A percentile compares a stretch with the other conserved stretches of the same genome.
Evolutionary conservation across 2,329 filamentous ascomycete genomes (phyloP).

Genomic region (Diplocarpon mali): DNA sequence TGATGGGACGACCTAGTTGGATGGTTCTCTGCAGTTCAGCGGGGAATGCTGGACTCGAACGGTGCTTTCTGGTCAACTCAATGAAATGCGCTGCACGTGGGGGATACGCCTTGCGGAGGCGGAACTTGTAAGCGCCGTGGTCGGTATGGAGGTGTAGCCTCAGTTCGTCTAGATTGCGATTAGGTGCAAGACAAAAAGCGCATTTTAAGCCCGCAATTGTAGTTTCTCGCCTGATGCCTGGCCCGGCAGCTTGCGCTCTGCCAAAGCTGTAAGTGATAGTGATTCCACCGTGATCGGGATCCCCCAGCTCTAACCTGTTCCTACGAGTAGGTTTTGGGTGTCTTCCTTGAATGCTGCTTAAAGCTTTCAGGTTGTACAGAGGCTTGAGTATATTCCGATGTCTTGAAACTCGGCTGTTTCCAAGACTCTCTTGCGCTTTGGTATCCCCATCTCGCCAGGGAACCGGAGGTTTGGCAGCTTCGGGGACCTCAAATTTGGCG

Average conservation of each 20-base stretch:
- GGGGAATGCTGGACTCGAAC: slow-evolving; percentile 20
- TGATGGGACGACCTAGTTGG: slow-evolving; percentile 33
- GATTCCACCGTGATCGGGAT: slow-evolving; percentile 17
- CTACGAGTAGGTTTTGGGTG: slow-evolving; percentile 33
- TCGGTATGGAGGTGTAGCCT: slow-evolving; percentile 19
- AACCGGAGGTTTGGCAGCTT: slow-evolving; percentile 3
- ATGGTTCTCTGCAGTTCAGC: slow-evolving; percentile 29
- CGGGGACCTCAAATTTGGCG: background rate
- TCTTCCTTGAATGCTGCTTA: slow-evolving; percentile 46
- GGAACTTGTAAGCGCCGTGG: slow-evolving; percentile 21
- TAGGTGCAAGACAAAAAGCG: slow-evolving; percentile 17
- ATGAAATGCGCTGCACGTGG: slow-evolving; percentile 34
- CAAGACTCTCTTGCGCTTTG: slow-evolving; percentile 10
- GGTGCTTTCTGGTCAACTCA: slow-evolving; percentile 14
- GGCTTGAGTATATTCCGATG: slow-evolving; percentile 12
- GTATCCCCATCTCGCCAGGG: slow-evolving; percentile 3
- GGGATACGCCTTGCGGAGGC: slow-evolving; percentile 11
- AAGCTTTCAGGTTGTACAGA: slow-evolving; percentile 47
- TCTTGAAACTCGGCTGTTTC: slow-evolving; percentile 16
- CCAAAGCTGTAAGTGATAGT: slow-evolving; percentile 20
- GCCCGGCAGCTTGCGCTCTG: slow-evolving; percentile 15
- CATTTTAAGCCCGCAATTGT: slow-evolving; percentile 17
- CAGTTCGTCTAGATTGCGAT: slow-evolving; percentile 14
- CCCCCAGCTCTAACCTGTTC: slow-evolving; percentile 13
- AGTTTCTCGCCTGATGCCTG: slow-evolving; percentile 15